Base-by-base conservation (phyloP, 305 asterid species). In the Fraxinus sp. region DNA sequence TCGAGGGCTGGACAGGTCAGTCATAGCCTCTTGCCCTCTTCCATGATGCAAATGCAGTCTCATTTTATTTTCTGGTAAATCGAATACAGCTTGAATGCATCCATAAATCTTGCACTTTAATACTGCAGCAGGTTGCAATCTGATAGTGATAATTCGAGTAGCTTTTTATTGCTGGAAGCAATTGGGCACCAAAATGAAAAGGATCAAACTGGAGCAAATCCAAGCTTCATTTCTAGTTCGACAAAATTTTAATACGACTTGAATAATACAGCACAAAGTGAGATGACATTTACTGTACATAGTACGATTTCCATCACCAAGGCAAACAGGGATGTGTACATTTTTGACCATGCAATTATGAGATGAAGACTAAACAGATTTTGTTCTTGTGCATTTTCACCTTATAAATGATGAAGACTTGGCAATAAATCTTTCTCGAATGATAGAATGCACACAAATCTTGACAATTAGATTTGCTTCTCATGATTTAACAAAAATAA, bases 91-190 rank as follows among this genome's bases (percentile, higher is more conserved):
- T 83, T 18, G 66, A 33, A 80, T 62, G 33, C 35, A 28, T 62
- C 73, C 64, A 49, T 7, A 24, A 2, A 18, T 72, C 81, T 16
- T 39, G 81, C 68, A 13, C 70, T 73, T 7, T 16, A 33, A 77
- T 30, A 26, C 37, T 14, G 80, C 81, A 39, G 78, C 83, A 59
- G 46, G 78, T 43, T 66, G 39, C 26, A 3, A 49, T 11, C 36
- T 5, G 59, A 18, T 33, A 46, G 26, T 78, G 66, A 36, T 77
- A 18, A 22, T 32, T n/a, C 3, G 33, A 3, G 72, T 79, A 84
- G 46, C 49, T 39, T 37, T 26, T 49, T 43, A 70, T 74, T 57
- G 80, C 80, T 62, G 86, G 73, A 83, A 55, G 22, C 41, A 57
- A 14, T 41, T 24, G 13, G 33, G 72, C 72, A 62, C 33, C 72